Evolutionary conservation across 331 rosid species (phyloP).

Genomic region (Quercus lobata): DNA sequence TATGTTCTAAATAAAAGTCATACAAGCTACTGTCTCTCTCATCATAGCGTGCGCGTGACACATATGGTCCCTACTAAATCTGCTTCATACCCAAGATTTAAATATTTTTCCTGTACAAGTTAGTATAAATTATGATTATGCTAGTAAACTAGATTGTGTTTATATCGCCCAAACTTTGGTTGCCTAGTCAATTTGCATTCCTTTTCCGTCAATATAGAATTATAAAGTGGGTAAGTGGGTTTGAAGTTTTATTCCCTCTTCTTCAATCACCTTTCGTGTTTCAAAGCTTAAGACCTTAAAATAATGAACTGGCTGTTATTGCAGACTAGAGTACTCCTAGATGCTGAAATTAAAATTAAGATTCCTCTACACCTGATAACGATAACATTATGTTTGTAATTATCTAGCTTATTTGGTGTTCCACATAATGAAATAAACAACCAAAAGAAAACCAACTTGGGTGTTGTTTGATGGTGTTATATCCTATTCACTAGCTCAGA

Average conservation of each 20-base stretch:
- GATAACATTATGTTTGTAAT: too few relatives aligned
- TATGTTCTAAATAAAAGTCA: background rate
- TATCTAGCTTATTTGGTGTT: too few relatives aligned
- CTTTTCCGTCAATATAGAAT: background rate
- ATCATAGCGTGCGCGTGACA: constrained; percentile 9
- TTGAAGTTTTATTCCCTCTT: background rate
- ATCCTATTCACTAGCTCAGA: too few relatives aligned
- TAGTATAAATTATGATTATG: background rate
- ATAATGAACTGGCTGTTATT: background rate
- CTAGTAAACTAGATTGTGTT: background rate
- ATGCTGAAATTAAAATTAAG: background rate
- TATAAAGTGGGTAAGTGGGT: constrained; percentile 20
- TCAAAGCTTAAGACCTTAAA: background rate
- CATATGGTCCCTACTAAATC: background rate
- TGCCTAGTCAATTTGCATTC: constrained; percentile 1
- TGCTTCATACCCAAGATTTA: background rate
- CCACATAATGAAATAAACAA: too few relatives aligned
- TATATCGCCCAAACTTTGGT: background rate
- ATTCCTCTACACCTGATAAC: background rate
- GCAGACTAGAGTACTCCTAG: background rate
- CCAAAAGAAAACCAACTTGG: too few relatives aligned
- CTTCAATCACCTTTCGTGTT: background rate
- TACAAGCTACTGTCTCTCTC: background rate
- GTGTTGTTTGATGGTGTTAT: too few relatives aligned
- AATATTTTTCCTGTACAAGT: background rate